Base-by-base conservation (phyloP, 2,329 filamentous ascomycete genomes). In the Plectosphaerella sp. region DNA sequence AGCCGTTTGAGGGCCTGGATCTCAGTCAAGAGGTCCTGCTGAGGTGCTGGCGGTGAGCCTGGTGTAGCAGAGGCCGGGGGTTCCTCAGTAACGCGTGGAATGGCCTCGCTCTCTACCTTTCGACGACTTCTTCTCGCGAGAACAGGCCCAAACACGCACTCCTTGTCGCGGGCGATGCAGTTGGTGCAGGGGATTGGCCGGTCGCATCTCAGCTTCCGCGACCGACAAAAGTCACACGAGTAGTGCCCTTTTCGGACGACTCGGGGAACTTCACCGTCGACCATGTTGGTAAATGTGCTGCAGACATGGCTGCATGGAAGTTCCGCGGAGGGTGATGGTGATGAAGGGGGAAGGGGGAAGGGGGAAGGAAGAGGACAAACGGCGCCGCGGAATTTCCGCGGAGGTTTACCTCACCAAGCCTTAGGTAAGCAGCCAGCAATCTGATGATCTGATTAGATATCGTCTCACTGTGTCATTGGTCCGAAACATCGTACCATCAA, bases 121-220 rank as follows among this genome's bases (percentile, higher is more conserved):
- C 43, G 18, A 18, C 25, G 43, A 33, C 33, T 12, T 9, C 39
- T 20, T 45, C 22, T 22, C 15, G 12, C 47, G 6, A 28, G 18
- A 25, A 15, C 15, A 43, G 51, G 39, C 18, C 28, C 47, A n/a
- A 50, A 39, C 6, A 22, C 16, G 24, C 49, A 51, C n/a, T 14
- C 52, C 18, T 45, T 52, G 49, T 58, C 58, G 12, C 62, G 58
- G 2, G 62, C 56, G 15, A 51, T 28, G 52, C 61, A 66, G 47
- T 61, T 65, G 12, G 61, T 59, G 52, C 63, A 66, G 15, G 63
- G 64, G 1, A 60, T 47, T 3, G 59, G 53, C 50, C 63, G 49
- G 47, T 54, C 58, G 45, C 64, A 66, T 11, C 63, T 57, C 11
- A 65, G 60, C 46, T 66, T 66, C 14, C 63, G 60, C 2, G 52